Conservation (phyloP, 1,284 basidiomycete genomes). For the Salmacisia buchloeana region DNA sequence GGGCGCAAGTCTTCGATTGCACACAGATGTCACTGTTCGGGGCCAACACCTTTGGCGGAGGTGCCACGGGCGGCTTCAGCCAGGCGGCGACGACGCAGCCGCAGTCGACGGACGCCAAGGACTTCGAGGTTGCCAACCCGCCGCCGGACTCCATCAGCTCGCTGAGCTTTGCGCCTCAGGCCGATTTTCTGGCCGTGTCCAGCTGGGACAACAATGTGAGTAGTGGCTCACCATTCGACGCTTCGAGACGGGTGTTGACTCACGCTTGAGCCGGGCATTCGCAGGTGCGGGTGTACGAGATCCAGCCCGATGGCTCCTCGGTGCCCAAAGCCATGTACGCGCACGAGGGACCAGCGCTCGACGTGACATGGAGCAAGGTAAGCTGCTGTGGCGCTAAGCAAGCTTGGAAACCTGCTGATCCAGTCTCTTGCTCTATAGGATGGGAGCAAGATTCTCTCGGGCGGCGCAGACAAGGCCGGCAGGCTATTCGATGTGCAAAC, state of each 20-base stretch:
- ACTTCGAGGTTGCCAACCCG: slow-evolving; percentile 64
- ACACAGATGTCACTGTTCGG: slow-evolving; percentile 8
- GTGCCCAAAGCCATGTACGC: slow-evolving; percentile 75
- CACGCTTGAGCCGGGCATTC: neutral
- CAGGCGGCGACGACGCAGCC: neutral
- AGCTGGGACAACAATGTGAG: slow-evolving; percentile 52
- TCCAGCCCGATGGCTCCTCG: slow-evolving; percentile 55
- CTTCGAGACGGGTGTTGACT: slow-evolving; percentile 59
- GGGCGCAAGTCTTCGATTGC: too few species aligned
- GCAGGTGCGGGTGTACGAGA: slow-evolving; percentile 60
- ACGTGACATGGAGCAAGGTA: slow-evolving; percentile 72
- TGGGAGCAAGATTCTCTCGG: slow-evolving; percentile 73
- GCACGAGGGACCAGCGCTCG: slow-evolving; percentile 76
- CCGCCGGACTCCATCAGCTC: slow-evolving; percentile 49
- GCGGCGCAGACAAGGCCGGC: slow-evolving; percentile 78
- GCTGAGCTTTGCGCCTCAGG: slow-evolving; percentile 50
- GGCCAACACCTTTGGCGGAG: neutral
- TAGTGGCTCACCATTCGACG: slow-evolving; percentile 61
- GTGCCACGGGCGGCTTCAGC: neutral
- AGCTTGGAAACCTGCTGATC: slow-evolving; percentile 1
- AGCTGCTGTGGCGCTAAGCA: slow-evolving; percentile 13
- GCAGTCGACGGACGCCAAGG: slow-evolving; percentile 40
- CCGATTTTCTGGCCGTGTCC: slow-evolving; percentile 52
- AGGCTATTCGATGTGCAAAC: slow-evolving; percentile 74
- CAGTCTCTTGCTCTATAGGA: slow-evolving; percentile 54